Conservation (phyloP, 768 basidiomycete species). For the Boletus eberwhitei region DNA sequence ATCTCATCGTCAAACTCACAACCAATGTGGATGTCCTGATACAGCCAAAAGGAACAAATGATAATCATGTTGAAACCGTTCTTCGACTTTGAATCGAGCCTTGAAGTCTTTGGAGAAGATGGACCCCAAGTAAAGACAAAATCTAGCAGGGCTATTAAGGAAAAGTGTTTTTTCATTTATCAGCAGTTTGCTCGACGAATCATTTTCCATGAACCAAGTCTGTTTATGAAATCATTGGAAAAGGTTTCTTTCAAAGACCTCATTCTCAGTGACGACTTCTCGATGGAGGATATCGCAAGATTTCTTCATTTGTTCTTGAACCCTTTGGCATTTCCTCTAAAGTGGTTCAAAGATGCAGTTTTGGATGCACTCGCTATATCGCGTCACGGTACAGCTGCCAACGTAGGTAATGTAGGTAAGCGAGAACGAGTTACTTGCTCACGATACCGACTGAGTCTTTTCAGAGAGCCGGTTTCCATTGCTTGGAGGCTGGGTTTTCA, state of each 20-base stretch:
- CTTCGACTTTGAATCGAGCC: slow-evolving; percentile 2
- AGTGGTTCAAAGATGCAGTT: slow-evolving; percentile 28
- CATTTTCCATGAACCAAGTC: slow-evolving; percentile 23
- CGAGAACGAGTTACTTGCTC: not conserved
- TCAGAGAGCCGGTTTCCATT: slow-evolving; percentile 20
- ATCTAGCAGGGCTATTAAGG: not conserved
- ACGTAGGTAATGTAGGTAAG: slow-evolving; percentile 10
- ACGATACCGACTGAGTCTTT: not conserved
- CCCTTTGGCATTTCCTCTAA: slow-evolving; percentile 14
- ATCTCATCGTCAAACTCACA: not conserved
- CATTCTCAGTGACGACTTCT: slow-evolving; percentile 31
- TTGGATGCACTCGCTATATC: slow-evolving; percentile 22
- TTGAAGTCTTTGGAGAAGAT: not conserved
- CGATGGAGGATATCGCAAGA: slow-evolving; percentile 17
- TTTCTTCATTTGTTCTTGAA: slow-evolving; percentile 5
- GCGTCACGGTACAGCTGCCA: slow-evolving; percentile 6
- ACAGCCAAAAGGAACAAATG: slow-evolving; percentile 7
- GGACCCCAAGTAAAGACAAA: not conserved
- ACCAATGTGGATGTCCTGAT: not conserved
- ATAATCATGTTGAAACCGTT: not conserved
- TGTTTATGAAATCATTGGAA: slow-evolving; percentile 27
- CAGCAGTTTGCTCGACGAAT: slow-evolving; percentile 30
- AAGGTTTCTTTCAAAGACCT: slow-evolving; percentile 34
- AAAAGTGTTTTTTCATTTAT: not conserved
- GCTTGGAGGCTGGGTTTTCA: slow-evolving; percentile 34